Evolutionary conservation across 441 rosid genomes (phyloP), one percentile per base, ranked within the genome.

Genomic region (Syzygium syzygioides): DNA sequence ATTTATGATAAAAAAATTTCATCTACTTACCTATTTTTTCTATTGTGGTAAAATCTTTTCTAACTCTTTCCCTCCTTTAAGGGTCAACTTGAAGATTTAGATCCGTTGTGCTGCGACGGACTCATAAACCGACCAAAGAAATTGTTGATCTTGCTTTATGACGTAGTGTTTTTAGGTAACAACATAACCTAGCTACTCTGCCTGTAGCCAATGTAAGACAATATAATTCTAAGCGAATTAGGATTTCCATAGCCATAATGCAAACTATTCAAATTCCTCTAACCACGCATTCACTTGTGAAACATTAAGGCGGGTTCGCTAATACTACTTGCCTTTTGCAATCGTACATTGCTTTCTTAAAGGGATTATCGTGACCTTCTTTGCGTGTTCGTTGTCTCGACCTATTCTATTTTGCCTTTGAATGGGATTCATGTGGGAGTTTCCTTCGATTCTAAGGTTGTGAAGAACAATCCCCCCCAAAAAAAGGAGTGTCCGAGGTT

Each of bases 41-140:
- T 1, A 9, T 7, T 0, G 25, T 9, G 26, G 14, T 34, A 68
- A 68, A 34, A 48, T 68, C 0, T 18, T 68, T 68, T 4, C 0
- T 9, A 6, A 13, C 79, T 66, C 4, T 0, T 0, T 66, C 19
- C 13, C 45, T 9, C 0, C 45, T 2, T 66, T 0, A 0, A 0
- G 2, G 45, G 41, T 18, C 79, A 66, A 0, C 23, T 0, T 66
- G 0, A 66, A 66, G 25, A 66, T 32, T 17, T 1, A 9, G 2
- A 66, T 0, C 0, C 0, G 0, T 32, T 66, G 25, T 5, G 1
- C 25, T 1, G 0, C 0, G 45, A 32, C 20, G 9, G 1, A 32
- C 32, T 66, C 0, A 18, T 32, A 66, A 66, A 18, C 19, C 14
- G 0, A 32, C 25, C 0, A 32, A 66, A 30, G 79, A 32, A 66